Base-by-base conservation (phyloP, 2,329 filamentous ascomycete species). In the Plectosphaerella cucumerina region DNA sequence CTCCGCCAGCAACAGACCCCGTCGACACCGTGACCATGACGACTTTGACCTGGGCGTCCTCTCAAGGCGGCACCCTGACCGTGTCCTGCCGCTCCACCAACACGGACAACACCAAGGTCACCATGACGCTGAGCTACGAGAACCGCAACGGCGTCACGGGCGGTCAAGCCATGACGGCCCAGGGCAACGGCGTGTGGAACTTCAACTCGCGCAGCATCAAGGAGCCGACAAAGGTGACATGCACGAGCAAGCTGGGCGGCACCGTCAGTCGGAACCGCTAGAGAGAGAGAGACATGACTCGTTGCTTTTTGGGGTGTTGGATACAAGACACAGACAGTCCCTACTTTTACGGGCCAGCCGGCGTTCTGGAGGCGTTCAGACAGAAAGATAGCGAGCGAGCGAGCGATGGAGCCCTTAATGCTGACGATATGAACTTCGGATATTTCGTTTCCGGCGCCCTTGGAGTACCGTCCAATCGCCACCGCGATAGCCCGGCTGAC, bases 91-190 rank as follows among this genome's bases (percentile, higher is more conserved):
- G 22, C 15, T 53, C 50, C 41, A 56, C 35, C 52, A 51, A 47
- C 42, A 57, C 54, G 18, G 48, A 55, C 14, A 47, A 53, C 26
- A 8, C 37, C 15, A 34, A 48, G 10, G 50, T 68, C 2, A 49
- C 37, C 6, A 53, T 67, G 8, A 52, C 59, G 35, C 55, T 67
- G 4, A 47, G 55, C 12, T 51, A 58, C 47, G 49, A 62, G 15
- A 59, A 62, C 49, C 52, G 54, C 10, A 56, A 53, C 49, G 57
- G 56, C 23, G 49, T 50, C 8, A 47, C 53, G 4, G 53, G 18
- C 17, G 50, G 49, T 12, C 37, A 51, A 11, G 43, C 33, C 47
- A 58, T 58, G 56, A 51, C 42, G 0, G 26, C 52, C 6, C 48
- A 14, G 0, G 47, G 34, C 6, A 49, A 45, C n/a, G 56, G 56